Conservation (phyloP, 2,329 filamentous ascomycete species). For the Colletotrichum karsti region DNA sequence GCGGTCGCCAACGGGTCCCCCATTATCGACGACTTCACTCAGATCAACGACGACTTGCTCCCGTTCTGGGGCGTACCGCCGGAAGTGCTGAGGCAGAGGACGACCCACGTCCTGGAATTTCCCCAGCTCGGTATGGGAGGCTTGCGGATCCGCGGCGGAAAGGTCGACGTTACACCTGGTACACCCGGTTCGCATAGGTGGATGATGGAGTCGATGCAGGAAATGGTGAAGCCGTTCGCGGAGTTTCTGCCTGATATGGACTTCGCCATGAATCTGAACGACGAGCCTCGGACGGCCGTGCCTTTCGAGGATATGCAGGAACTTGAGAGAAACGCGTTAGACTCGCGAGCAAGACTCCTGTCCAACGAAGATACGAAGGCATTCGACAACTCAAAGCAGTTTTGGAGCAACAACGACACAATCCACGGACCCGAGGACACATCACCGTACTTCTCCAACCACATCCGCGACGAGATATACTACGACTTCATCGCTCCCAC, state of each 20-base stretch:
- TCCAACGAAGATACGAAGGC: neutral
- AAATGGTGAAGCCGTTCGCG: slow-evolving; percentile 74
- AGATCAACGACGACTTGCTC: slow-evolving; percentile 75
- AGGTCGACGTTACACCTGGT: slow-evolving; percentile 49
- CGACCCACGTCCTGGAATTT: slow-evolving; percentile 40
- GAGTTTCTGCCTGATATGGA: slow-evolving; percentile 81
- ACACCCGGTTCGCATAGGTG: slow-evolving; percentile 42
- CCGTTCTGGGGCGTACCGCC: slow-evolving; percentile 81
- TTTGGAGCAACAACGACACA: slow-evolving; percentile 27
- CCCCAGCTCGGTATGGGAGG: slow-evolving; percentile 47
- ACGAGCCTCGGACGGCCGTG: slow-evolving; percentile 38
- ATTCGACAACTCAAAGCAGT: neutral
- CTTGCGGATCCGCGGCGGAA: slow-evolving; percentile 68
- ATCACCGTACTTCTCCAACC: slow-evolving; percentile 30
- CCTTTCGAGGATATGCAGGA: neutral
- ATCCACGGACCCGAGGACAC: neutral
- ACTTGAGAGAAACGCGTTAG: neutral
- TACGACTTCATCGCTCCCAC: slow-evolving; percentile 45
- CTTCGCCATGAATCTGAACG: slow-evolving; percentile 74
- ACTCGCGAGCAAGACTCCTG: neutral
- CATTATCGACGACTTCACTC: slow-evolving; percentile 80
- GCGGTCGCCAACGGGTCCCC: slow-evolving; percentile 70
- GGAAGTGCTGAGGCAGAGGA: slow-evolving; percentile 67
- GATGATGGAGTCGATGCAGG: slow-evolving; percentile 51
- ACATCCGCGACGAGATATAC: slow-evolving; percentile 39